Percentiles rank a stretch among this genome's conserved stretches.
Conservation (phyloP, 768 basidiomycete species). For the Pleurotus ostreatus region DNA sequence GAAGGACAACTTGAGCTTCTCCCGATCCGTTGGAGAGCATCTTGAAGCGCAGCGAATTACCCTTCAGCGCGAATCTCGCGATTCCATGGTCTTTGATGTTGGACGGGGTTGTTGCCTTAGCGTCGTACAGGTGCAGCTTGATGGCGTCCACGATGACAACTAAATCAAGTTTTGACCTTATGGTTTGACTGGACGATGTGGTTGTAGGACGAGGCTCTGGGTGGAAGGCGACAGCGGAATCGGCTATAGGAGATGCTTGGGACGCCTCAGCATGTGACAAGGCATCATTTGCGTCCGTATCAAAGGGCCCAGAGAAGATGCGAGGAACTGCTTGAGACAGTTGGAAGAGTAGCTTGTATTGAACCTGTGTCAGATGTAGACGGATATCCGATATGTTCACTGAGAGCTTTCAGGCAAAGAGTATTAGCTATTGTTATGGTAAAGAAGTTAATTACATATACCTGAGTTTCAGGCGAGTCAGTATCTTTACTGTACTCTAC, state of each 20-base stretch:
- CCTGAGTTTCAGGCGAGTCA: constrained; percentile 71
- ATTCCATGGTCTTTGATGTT: constrained; percentile 78
- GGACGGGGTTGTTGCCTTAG: constrained; percentile 47
- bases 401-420: constrained; percentile 43
- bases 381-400: constrained; percentile 81
- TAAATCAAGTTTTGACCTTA: constrained; percentile 70
- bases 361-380: constrained; percentile 77
- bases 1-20: constrained; percentile 84
- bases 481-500: constrained; percentile 49
- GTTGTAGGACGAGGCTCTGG: constrained; percentile 52
- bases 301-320: constrained; percentile 46
- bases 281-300: constrained; percentile 23
- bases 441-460: constrained; percentile 24
- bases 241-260: constrained; percentile 9
- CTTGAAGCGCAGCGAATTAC: constrained; percentile 77
- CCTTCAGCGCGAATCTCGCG: constrained; percentile 77
- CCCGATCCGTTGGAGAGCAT: constrained; percentile 76
- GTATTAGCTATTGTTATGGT: neutral
- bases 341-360: constrained; percentile 69
- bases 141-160: constrained; percentile 66
- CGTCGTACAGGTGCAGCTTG: constrained; percentile 85
- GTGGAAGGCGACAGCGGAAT: constrained; percentile 36
- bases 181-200: constrained; percentile 19
- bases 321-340: constrained; percentile 67
- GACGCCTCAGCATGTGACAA: constrained; percentile 12